A percentile compares a stretch with the other conserved stretches of the same genome.
These are phyloP conservation scores for Cocos nucifera DNA, from an alignment of 176 grass and related monocot species.

Conservation along the genomic window DNA sequence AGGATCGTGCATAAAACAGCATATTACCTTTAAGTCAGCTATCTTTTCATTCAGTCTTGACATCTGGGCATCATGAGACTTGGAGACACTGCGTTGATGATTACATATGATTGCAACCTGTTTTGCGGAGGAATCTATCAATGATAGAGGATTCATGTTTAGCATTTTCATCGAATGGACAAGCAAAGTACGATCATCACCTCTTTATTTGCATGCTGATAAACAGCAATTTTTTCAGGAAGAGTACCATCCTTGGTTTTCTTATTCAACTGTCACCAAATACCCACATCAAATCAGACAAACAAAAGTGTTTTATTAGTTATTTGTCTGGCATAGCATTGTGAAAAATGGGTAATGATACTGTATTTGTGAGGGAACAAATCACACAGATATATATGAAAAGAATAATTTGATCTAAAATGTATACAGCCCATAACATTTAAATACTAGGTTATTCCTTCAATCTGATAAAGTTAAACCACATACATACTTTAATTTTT, in stretches of 20 bases:
- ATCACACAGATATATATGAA: too few relatives aligned
- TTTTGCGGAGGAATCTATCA: constrained; percentile 13
- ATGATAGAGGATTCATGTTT: constrained; percentile 1
- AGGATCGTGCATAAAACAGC: too few relatives aligned
- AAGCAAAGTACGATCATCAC: constrained; percentile 15
- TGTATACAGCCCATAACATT: not conserved
- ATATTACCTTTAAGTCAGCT: constrained; percentile 64
- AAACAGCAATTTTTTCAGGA: constrained; percentile 83
- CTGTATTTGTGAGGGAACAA: too few relatives aligned
- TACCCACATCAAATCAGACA: constrained; percentile 12
- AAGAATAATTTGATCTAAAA: not conserved
- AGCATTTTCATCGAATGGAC: not conserved
- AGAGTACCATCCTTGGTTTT: constrained; percentile 81
- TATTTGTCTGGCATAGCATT: too few relatives aligned
- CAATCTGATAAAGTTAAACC: too few relatives aligned
- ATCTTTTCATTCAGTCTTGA: constrained; percentile 84
- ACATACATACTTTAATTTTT: too few relatives aligned
- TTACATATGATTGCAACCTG: constrained; percentile 99
- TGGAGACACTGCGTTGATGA: constrained; percentile 93
- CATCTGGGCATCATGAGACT: constrained; percentile 93
- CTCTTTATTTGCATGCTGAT: constrained; percentile 95
- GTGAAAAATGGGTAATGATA: too few relatives aligned
- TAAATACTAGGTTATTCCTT: too few relatives aligned
- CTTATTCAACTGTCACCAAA: constrained; percentile 61
- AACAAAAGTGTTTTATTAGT: not conserved